phyloP scores from a whole-genome alignment of 805 yeast genomes.

The Cyberlindnera nakhonratchasimensis region DNA sequence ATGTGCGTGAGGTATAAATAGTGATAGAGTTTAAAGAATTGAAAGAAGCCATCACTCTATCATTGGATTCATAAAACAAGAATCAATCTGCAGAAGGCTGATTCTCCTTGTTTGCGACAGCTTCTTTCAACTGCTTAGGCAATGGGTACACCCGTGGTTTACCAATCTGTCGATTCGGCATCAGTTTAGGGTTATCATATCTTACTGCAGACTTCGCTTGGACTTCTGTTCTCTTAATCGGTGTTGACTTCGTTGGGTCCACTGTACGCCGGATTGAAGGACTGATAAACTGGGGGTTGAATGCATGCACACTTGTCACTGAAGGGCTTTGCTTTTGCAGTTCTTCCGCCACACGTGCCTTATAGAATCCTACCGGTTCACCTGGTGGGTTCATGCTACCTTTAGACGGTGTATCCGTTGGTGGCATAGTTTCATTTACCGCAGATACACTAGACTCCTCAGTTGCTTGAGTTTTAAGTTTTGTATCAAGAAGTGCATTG shows the following conservation, averaged over 20 bases:
- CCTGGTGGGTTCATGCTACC: slow-evolving; percentile 7
- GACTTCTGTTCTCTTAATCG: slow-evolving; percentile 43
- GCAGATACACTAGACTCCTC: slow-evolving; percentile 5
- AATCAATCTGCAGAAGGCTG: not conserved
- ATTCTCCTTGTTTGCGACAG: not conserved
- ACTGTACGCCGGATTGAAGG: slow-evolving; percentile 55
- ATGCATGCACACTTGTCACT: slow-evolving; percentile 39
- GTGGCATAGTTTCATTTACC: slow-evolving; percentile 1
- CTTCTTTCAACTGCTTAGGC: slow-evolving; percentile 15
- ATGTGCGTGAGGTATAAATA: too few species aligned
- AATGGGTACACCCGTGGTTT: slow-evolving; percentile 29
- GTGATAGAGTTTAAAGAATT: too few species aligned
- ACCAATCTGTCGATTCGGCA: slow-evolving; percentile 28
- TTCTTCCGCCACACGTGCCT: slow-evolving; percentile 61
- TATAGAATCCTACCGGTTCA: slow-evolving; percentile 45
- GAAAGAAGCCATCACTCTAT: too few species aligned
- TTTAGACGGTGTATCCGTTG: slow-evolving; percentile 14
- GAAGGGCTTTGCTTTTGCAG: slow-evolving; percentile 41
- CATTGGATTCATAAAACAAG: not conserved
- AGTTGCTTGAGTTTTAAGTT: slow-evolving; percentile 9
- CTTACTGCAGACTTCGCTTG: slow-evolving; percentile 16
- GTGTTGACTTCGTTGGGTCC: slow-evolving; percentile 67
- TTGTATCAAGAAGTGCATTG: slow-evolving; percentile 22
- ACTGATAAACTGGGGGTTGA: slow-evolving; percentile 54
- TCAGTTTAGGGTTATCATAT: slow-evolving; percentile 28